A percentile compares a stretch with the other conserved stretches of the same genome.
Conservation (phyloP, 2,329 filamentous ascomycete genomes). For the Mariannaea elegans region DNA sequence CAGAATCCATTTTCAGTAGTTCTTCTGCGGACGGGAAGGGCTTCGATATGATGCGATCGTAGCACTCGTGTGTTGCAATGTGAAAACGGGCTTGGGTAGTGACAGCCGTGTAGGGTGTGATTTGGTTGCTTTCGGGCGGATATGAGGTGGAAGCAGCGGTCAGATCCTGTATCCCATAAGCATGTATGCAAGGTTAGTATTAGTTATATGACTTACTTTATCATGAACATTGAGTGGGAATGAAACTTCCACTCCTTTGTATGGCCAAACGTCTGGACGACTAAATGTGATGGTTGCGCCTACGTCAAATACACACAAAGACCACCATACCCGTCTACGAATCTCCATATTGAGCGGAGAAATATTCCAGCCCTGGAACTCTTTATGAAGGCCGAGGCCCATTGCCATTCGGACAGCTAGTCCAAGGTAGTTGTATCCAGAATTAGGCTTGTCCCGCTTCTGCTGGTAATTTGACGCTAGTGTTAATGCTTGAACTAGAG, state of each 20-base stretch:
- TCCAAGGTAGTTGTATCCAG: slow-evolving; percentile 61
- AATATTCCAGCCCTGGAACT: slow-evolving; percentile 47
- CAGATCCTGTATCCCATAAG: slow-evolving; percentile 34
- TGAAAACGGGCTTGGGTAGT: slow-evolving; percentile 56
- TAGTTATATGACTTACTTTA: slow-evolving; percentile 37
- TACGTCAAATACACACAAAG: slow-evolving; percentile 54
- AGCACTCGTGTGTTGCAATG: slow-evolving; percentile 54
- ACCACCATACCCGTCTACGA: slow-evolving; percentile 50
- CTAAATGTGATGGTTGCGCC: slow-evolving; percentile 56
- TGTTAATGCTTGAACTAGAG: slow-evolving; percentile 55
- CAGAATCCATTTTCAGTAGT: slow-evolving; percentile 51
- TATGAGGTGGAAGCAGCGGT: slow-evolving; percentile 47
- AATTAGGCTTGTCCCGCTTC: slow-evolving; percentile 60
- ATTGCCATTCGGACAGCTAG: slow-evolving; percentile 60
- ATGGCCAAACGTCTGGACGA: slow-evolving; percentile 47
- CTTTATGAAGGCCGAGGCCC: slow-evolving; percentile 59
- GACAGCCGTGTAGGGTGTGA: slow-evolving; percentile 56
- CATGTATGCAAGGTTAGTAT: neutral
- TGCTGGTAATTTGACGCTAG: slow-evolving; percentile 60
- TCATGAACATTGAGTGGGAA: slow-evolving; percentile 56
- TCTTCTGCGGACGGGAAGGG: slow-evolving; percentile 52
- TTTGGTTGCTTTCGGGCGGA: slow-evolving; percentile 46
- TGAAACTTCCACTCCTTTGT: slow-evolving; percentile 52
- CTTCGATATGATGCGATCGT: slow-evolving; percentile 55
- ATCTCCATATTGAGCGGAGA: slow-evolving; percentile 47